phyloP scores from a whole-genome alignment of 805 yeast species.

The Yarrowia porcina region DNA sequence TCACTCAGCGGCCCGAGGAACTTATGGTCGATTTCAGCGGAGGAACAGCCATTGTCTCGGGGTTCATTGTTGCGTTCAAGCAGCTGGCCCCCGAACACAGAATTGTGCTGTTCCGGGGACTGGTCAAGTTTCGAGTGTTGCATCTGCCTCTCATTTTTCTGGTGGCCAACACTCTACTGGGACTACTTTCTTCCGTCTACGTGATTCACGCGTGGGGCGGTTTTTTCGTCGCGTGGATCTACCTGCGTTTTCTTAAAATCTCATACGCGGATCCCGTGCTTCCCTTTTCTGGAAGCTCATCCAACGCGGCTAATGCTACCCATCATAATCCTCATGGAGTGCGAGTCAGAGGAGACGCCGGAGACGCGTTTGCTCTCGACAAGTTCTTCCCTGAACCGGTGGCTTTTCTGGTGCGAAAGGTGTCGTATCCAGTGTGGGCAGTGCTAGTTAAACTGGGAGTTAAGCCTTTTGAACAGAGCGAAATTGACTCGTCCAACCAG shows the following conservation, averaged over 20 bases:
- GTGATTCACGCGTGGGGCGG: slow-evolving; percentile 39
- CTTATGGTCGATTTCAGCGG: slow-evolving; percentile 43
- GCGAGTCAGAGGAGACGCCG: slow-evolving; percentile 72
- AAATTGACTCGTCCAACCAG: slow-evolving; percentile 68
- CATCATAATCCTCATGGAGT: slow-evolving; percentile 30
- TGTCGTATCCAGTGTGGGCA: slow-evolving; percentile 39
- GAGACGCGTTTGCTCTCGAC: slow-evolving; percentile 79
- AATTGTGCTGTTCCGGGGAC: slow-evolving; percentile 47
- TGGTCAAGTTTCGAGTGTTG: slow-evolving; percentile 44
- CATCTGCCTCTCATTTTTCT: slow-evolving; percentile 44
- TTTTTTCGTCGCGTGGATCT: slow-evolving; percentile 69
- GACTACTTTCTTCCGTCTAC: slow-evolving; percentile 33
- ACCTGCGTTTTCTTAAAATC: slow-evolving; percentile 72
- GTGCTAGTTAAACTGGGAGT: slow-evolving; percentile 47
- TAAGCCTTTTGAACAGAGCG: slow-evolving; percentile 62
- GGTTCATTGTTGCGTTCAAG: slow-evolving; percentile 60
- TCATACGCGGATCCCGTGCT: slow-evolving; percentile 54
- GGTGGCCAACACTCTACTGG: slow-evolving; percentile 34
- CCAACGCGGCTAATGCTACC: slow-evolving; percentile 8
- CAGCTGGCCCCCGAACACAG: slow-evolving; percentile 64
- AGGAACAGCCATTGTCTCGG: slow-evolving; percentile 53
- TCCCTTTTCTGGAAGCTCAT: slow-evolving; percentile 39
- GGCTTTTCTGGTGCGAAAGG: slow-evolving; percentile 42
- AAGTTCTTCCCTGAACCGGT: slow-evolving; percentile 75
- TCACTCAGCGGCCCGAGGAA: slow-evolving; percentile 30